Evolutionary conservation across 768 basidiomycete genomes (phyloP).

Genomic region (Trametes cinnabarina): DNA sequence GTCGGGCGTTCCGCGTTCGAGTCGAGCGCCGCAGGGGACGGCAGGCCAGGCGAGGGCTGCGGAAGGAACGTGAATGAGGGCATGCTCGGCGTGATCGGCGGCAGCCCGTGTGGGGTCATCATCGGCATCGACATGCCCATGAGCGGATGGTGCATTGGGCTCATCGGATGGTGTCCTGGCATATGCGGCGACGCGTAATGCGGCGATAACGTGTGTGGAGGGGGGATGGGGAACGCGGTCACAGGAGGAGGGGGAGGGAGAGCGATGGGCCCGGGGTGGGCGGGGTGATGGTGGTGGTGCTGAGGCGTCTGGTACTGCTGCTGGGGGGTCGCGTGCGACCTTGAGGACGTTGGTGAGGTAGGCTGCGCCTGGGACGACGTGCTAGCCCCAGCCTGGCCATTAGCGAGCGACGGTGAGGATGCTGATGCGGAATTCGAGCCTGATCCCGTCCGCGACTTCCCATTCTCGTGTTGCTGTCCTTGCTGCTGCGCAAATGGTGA

Average conservation of each 20-base stretch:
- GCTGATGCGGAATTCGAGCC: not conserved
- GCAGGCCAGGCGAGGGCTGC: conserved; percentile 43
- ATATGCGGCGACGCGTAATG: conserved; percentile 32
- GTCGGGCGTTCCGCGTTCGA: conserved; percentile 7
- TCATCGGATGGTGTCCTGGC: conserved; percentile 30
- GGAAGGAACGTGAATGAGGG: conserved; percentile 87
- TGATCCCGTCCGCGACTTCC: not conserved
- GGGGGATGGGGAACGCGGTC: conserved; percentile 38
- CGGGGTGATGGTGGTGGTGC: conserved; percentile 16
- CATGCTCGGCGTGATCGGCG: conserved; percentile 96
- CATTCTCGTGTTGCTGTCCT: not conserved
- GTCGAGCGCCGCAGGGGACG: conserved; percentile 26
- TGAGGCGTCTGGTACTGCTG: conserved; percentile 16
- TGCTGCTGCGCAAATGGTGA: not conserved
- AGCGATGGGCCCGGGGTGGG: conserved; percentile 70
- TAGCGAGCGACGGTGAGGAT: conserved; percentile 1
- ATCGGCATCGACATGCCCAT: conserved; percentile 27
- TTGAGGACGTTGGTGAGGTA: conserved; percentile 14
- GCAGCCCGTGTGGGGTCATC: conserved; percentile 78
- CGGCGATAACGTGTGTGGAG: conserved; percentile 36
- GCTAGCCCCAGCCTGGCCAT: conserved; percentile 7
- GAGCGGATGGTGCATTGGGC: conserved; percentile 41
- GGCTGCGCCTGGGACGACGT: conserved; percentile 6
- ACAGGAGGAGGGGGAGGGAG: conserved; percentile 59
- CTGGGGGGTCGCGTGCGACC: conserved; percentile 17